These are phyloP conservation scores for Boletellus ananas DNA, from an alignment of 768 basidiomycete genomes.

Conservation along the genomic window DNA sequence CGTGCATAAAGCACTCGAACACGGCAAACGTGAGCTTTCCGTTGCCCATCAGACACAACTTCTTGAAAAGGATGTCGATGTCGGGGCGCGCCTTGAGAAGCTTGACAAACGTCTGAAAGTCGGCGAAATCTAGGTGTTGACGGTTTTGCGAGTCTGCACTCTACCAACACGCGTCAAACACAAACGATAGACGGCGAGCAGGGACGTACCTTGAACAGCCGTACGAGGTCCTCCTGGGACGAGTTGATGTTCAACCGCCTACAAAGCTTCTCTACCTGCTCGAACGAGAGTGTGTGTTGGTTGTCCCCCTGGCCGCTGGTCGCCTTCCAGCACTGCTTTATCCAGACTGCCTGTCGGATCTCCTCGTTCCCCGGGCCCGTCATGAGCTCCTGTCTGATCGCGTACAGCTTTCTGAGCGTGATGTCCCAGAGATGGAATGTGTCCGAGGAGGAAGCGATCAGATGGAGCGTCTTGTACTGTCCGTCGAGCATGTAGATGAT, in stretches of 20 bases:
- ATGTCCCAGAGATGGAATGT: constrained; percentile 62
- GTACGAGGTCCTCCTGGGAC: constrained; percentile 47
- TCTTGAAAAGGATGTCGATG: constrained; percentile 60
- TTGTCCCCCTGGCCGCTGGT: constrained; percentile 46
- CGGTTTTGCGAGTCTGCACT: constrained; percentile 55
- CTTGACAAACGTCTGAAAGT: constrained; percentile 81
- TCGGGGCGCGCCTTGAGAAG: constrained; percentile 83
- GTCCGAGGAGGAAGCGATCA: constrained; percentile 66
- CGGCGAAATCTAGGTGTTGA: constrained; percentile 67
- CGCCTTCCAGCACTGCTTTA: constrained; percentile 78
- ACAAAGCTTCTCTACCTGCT: constrained; percentile 70
- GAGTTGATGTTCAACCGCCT: constrained; percentile 64
- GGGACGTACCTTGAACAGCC: constrained; percentile 55
- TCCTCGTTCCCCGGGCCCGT: constrained; percentile 60
- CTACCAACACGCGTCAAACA: constrained; percentile 33
- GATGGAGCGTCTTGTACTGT: constrained; percentile 80
- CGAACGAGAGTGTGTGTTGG: constrained; percentile 63
- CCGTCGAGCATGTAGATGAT: constrained; percentile 78
- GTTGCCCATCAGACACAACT: constrained; percentile 29
- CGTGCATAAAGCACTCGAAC: constrained; percentile 51
- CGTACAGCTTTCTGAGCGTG: constrained; percentile 60
- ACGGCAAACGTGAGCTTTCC: constrained; percentile 35
- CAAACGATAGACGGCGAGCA: too few species aligned
- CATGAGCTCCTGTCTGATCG: constrained; percentile 68
- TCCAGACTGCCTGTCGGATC: constrained; percentile 67